Evolutionary conservation across 75 land plant genomes (phyloP), one percentile per base, ranked within the genome.

Genomic region (Adiantum capillusveneris): DNA sequence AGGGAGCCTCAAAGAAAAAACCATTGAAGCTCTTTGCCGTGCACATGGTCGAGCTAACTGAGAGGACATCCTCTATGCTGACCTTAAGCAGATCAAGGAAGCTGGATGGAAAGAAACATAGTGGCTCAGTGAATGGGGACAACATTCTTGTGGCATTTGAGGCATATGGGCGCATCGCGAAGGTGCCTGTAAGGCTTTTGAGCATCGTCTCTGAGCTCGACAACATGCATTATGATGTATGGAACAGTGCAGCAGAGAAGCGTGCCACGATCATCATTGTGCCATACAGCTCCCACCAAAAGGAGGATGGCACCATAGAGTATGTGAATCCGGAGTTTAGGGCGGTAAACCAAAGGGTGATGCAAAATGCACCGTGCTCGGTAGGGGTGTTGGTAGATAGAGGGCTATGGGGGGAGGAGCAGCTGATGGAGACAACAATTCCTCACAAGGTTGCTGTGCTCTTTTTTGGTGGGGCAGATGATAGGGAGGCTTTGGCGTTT

Each of bases 21-120:
- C 67, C 81, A 39, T 61, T 78, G 22, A 37, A 69, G 25, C 79
- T 77, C 37, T 75, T 67, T 78, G 31, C 74, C 57, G 55, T 82
- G 59, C 90, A 89, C 49, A 60, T 89, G 41, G 57, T 85, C 19
- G 78, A 85, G 73, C 79, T 89, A n/a, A 75, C 70, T 0, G 74
- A 75, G 45, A 54, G 65, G 17, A 20, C 56, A 13, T 59, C 73
- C 24, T 25, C 78, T 29, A 61, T 67, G 2, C 17, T 34, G 56
- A 36, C 53, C 1, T 24, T 34, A 20, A 20, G 56, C 66, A 55
- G 72, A 43, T 75, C 79, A 11, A 42, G 25, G 2, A 63, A 63
- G 5, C 65, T 58, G 22, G 45, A 51, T 11, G 65, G 66, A 11
- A 76, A 75, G 59, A 73, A 74, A 83, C 73, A 73, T 59, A 55